phyloP scores from a whole-genome alignment of 2,329 filamentous ascomycete species.

The Cordyceps farinosa region DNA sequence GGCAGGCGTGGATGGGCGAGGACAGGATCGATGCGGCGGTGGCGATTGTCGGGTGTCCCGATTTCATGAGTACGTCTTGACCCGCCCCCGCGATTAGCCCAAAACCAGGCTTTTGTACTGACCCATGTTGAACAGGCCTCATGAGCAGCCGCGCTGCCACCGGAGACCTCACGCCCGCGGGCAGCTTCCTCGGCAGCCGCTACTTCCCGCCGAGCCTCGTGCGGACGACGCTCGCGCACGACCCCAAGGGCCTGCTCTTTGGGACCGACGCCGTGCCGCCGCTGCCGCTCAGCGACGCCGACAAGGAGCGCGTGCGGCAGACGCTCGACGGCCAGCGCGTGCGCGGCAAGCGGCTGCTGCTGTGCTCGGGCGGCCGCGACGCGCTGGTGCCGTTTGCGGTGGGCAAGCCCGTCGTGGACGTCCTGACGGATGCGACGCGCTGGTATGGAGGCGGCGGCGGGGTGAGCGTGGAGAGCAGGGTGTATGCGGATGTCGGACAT shows the following conservation, averaged over 20 bases:
- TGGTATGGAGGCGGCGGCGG: slow-evolving; percentile 51
- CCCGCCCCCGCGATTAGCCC: neutral
- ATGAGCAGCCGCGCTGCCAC: slow-evolving; percentile 75
- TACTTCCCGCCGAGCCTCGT: slow-evolving; percentile 74
- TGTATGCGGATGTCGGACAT: slow-evolving; percentile 68
- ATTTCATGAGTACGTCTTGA: slow-evolving; percentile 63
- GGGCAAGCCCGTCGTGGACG: slow-evolving; percentile 56
- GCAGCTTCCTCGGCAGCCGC: slow-evolving; percentile 67
- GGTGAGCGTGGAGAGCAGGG: slow-evolving; percentile 58
- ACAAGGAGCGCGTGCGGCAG: slow-evolving; percentile 41
- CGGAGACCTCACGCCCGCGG: slow-evolving; percentile 52
- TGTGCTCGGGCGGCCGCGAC: slow-evolving; percentile 64
- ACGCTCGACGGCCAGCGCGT: slow-evolving; percentile 47
- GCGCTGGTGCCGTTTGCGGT: slow-evolving; percentile 67
- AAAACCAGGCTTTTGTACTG: neutral
- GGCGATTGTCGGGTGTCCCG: slow-evolving; percentile 82
- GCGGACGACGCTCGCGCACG: slow-evolving; percentile 58
- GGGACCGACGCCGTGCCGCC: slow-evolving; percentile 41
- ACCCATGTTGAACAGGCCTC: slow-evolving; percentile 42
- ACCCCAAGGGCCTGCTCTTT: slow-evolving; percentile 74
- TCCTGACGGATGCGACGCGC: slow-evolving; percentile 52
- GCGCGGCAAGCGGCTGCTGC: slow-evolving; percentile 60
- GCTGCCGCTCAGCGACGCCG: slow-evolving; percentile 30
- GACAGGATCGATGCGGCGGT: slow-evolving; percentile 74
- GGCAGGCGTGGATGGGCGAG: slow-evolving; percentile 78